phyloP scores from a whole-genome alignment of 306 rosid species.

The Dalbergia cochinchinensis region DNA sequence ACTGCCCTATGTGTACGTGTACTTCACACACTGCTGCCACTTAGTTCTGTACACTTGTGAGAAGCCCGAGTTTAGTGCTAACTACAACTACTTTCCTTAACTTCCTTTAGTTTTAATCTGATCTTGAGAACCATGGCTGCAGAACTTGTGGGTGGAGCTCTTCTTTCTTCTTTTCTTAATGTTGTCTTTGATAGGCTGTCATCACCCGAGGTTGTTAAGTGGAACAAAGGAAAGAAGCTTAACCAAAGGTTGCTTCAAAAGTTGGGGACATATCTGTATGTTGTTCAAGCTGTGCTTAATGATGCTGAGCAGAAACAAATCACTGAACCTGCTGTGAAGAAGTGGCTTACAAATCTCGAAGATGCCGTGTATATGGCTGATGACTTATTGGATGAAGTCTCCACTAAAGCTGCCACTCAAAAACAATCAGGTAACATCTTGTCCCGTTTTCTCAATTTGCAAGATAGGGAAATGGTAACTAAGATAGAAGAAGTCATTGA shows the following conservation, averaged over 20 bases:
- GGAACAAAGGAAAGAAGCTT: no score
- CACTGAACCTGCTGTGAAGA: neutral
- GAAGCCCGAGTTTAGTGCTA: no score
- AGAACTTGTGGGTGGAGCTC: neutral
- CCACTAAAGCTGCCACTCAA: neutral
- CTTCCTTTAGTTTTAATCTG: no score
- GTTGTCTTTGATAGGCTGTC: no score
- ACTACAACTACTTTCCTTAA: neutral
- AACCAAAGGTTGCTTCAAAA: no score
- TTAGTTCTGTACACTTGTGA: no score
- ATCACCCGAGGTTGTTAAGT: no score
- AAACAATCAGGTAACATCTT: neutral
- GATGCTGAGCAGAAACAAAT: no score
- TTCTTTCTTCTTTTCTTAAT: neutral
- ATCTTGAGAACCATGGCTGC: neutral
- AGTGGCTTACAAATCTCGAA: neutral
- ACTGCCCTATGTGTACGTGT: no score
- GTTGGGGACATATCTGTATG: no score
- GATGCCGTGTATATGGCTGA: neutral
- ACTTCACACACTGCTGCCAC: neutral
- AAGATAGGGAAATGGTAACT: neutral
- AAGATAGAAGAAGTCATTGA: neutral
- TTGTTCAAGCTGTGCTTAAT: no score
- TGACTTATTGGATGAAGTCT: neutral
- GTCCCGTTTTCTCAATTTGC: neutral